phyloP scores from a whole-genome alignment of 768 basidiomycete species.

The Sutorius australiensis region DNA sequence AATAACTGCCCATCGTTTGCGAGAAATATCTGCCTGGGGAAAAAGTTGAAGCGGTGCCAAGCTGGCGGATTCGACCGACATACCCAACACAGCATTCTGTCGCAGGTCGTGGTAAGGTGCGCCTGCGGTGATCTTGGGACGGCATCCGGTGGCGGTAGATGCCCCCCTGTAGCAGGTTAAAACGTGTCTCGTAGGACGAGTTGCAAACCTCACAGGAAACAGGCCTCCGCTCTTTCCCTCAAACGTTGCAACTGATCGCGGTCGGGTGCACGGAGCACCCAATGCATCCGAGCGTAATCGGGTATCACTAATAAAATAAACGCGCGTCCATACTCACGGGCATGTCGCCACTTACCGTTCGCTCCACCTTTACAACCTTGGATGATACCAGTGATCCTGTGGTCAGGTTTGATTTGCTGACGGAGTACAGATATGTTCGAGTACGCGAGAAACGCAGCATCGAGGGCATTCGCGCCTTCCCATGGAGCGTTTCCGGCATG shows the following conservation, averaged over 20 bases:
- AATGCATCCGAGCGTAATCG: constrained; percentile 73
- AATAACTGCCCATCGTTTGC: constrained; percentile 41
- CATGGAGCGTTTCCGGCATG: constrained; percentile 82
- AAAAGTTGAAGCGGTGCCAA: constrained; percentile 3
- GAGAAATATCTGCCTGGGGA: constrained; percentile 51
- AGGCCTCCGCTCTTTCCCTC: constrained; percentile 57
- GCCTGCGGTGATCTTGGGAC: constrained; percentile 40
- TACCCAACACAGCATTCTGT: constrained; percentile 57
- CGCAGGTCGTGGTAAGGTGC: constrained; percentile 52
- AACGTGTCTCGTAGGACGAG: background rate
- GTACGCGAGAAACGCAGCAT: constrained; percentile 86
- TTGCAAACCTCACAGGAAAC: constrained; percentile 56
- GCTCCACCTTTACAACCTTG: constrained; percentile 63
- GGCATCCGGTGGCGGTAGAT: constrained; percentile 58
- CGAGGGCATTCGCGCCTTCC: constrained; percentile 84
- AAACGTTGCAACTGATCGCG: constrained; percentile 52
- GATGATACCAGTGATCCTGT: constrained; percentile 76
- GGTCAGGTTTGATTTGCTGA: constrained; percentile 82
- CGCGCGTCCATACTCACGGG: background rate
- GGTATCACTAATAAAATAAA: constrained; percentile 60
- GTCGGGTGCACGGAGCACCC: constrained; percentile 68
- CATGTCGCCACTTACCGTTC: constrained; percentile 49
- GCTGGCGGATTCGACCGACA: constrained; percentile 11
- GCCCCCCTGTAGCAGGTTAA: constrained; percentile 50
- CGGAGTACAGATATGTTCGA: constrained; percentile 73